Percentiles rank a stretch among this genome's conserved stretches.
These are phyloP conservation scores for Nemania abortiva DNA, from an alignment of 2,329 filamentous ascomycete species.

Conservation along the genomic window DNA sequence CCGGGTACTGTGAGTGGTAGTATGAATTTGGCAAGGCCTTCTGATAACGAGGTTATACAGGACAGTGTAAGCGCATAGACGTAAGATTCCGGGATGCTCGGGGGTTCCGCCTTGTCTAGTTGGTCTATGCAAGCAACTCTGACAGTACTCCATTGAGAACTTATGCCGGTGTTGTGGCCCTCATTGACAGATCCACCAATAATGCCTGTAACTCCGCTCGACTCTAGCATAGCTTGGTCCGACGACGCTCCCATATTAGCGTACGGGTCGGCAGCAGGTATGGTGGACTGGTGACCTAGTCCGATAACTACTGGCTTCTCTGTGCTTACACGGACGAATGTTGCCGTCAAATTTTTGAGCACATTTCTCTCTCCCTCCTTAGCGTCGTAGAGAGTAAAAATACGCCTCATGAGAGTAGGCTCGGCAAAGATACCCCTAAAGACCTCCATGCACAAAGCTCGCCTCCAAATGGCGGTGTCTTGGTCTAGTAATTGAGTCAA, in stretches of 20 bases:
- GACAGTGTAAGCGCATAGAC: constrained; percentile 89
- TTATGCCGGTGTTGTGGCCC: constrained; percentile 81
- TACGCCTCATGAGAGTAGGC: constrained; percentile 78
- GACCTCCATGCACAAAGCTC: constrained; percentile 90
- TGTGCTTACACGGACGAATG: constrained; percentile 91
- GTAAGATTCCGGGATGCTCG: constrained; percentile 89
- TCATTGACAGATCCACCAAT: constrained; percentile 80
- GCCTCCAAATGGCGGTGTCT: constrained; percentile 86
- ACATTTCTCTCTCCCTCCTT: constrained; percentile 79
- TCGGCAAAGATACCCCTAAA: constrained; percentile 89
- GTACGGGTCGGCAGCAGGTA: constrained; percentile 73
- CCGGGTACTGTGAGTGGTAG: constrained; percentile 87
- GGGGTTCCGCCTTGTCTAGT: constrained; percentile 90
- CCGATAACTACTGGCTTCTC: constrained; percentile 93
- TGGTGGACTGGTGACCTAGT: constrained; percentile 86
- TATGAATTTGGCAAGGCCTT: constrained; percentile 92
- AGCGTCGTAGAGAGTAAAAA: constrained; percentile 84
- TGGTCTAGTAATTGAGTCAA: constrained; percentile 90
- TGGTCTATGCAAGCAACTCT: constrained; percentile 92
- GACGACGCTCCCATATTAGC: constrained; percentile 69
- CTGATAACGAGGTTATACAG: constrained; percentile 90
- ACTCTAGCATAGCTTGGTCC: constrained; percentile 90
- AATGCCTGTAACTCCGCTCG: constrained; percentile 86
- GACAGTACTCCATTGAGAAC: constrained; percentile 89
- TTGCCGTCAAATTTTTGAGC: constrained; percentile 83